Percentiles rank a stretch among this genome's conserved stretches.
phyloP scores from a whole-genome alignment of 805 yeast species.

The Suhomyces emberorum region DNA sequence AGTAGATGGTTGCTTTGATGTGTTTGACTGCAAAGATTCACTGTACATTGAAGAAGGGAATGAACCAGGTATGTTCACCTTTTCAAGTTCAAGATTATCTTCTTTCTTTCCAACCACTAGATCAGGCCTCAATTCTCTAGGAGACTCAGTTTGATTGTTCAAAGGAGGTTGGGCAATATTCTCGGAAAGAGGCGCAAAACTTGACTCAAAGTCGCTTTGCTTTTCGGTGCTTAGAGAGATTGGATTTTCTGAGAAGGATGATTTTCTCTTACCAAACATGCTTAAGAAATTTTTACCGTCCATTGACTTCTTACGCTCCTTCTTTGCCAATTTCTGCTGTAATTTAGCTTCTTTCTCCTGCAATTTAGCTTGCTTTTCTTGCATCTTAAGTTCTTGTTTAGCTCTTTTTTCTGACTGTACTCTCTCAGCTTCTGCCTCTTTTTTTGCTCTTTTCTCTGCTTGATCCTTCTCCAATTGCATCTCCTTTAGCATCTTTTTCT shows the following conservation, averaged over 20 bases:
- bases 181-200: slow-evolving; percentile 4
- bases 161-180: background rate
- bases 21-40: too few species aligned
- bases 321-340: slow-evolving; percentile 2
- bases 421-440: slow-evolving; percentile 2
- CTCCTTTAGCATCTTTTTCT: slow-evolving; percentile 16
- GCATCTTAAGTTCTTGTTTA: slow-evolving; percentile 6
- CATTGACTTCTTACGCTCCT: slow-evolving; percentile 5
- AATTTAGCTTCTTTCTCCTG: slow-evolving; percentile 8
- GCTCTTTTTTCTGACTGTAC: slow-evolving; percentile 10
- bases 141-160: background rate
- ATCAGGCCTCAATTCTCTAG: slow-evolving; percentile 1
- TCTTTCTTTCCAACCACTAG: background rate
- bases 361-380: slow-evolving; percentile 4
- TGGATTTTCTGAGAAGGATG: slow-evolving; percentile 1
- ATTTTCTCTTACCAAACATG: slow-evolving; percentile 7
- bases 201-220: background rate
- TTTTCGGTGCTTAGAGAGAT: background rate
- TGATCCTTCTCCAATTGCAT: slow-evolving; percentile 4
- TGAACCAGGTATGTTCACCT: background rate
- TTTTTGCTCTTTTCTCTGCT: slow-evolving; percentile 11
- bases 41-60: background rate
- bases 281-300: slow-evolving; percentile 3
- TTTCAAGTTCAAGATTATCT: background rate
- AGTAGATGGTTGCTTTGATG: too few species aligned